These are phyloP conservation scores for Drosera capensis DNA, from an alignment of 148 eudicot species.

Conservation along the genomic window DNA sequence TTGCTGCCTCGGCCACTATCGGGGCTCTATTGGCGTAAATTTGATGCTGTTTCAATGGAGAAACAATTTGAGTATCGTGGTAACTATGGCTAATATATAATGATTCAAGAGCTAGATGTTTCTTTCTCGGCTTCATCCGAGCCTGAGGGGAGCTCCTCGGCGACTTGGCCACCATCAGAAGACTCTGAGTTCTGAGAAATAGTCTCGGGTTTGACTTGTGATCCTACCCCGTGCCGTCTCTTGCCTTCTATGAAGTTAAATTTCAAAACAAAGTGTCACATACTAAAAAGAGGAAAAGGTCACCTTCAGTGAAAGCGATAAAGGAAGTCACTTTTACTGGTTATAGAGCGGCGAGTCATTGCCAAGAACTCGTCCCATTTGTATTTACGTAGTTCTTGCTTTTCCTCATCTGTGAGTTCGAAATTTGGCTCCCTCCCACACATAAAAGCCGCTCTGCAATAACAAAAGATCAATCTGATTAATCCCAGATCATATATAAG, in stretches of 20 bases:
- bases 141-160: conserved; percentile 18
- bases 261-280: too few species aligned
- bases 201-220: conserved; percentile 11
- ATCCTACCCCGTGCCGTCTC: conserved; percentile 14
- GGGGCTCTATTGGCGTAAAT: too few species aligned
- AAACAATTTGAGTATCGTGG: too few species aligned
- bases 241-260: conserved; percentile 29
- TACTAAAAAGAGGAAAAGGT: background rate
- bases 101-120: conserved; percentile 13
- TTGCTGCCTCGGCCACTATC: too few species aligned
- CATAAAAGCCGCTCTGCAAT: conserved; percentile 81
- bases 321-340: conserved; percentile 44
- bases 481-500: too few species aligned
- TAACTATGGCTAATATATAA: background rate
- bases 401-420: conserved; percentile 64
- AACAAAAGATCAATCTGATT: too few species aligned
- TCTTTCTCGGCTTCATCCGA: conserved; percentile 31
- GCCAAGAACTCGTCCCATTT: conserved; percentile 76
- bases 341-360: conserved; percentile 52
- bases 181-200: conserved; percentile 15
- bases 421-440: conserved; percentile 86
- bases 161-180: conserved; percentile 30
- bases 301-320: background rate
- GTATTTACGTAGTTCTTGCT: conserved; percentile 46
- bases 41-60: too few species aligned